A percentile compares a stretch with the other conserved stretches of the same genome.
These are phyloP conservation scores for Tolypocladium album DNA, from an alignment of 2,329 filamentous ascomycete genomes.

Conservation along the genomic window DNA sequence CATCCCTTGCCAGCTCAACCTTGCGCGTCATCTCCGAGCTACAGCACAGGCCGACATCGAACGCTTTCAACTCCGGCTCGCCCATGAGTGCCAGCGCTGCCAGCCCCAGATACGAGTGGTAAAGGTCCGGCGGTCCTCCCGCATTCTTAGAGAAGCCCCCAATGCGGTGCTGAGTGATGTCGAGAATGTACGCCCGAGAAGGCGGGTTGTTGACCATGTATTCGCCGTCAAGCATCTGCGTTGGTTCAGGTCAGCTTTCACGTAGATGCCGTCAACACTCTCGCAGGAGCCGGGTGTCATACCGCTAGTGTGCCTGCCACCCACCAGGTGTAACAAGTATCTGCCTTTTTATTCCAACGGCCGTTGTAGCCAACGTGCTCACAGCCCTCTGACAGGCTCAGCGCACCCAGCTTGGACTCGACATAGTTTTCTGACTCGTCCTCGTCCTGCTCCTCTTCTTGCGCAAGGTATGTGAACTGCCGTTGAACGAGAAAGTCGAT, in stretches of 20 bases:
- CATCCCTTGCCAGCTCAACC: conserved; percentile 35
- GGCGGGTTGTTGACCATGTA: conserved; percentile 47
- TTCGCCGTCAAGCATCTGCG: conserved; percentile 45
- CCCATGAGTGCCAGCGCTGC: conserved; percentile 66
- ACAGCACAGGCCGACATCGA: conserved; percentile 70
- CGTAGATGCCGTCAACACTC: background rate
- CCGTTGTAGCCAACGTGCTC: conserved; percentile 74
- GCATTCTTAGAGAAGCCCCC: conserved; percentile 71
- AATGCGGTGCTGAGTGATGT: conserved; percentile 77
- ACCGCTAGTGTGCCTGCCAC: conserved; percentile 53
- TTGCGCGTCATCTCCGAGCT: conserved; percentile 47
- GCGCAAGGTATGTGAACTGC: conserved; percentile 50
- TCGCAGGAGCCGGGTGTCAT: conserved; percentile 27
- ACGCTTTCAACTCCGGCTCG: conserved; percentile 54
- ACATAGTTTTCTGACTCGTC: conserved; percentile 29
- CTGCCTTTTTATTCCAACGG: conserved; percentile 78
- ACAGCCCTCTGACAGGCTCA: conserved; percentile 18
- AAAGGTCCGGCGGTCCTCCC: conserved; percentile 62
- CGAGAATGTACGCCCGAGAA: conserved; percentile 68
- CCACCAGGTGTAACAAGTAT: conserved; percentile 98
- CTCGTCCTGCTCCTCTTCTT: conserved; percentile 33
- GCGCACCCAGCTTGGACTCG: conserved; percentile 21
- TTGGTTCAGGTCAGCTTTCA: background rate
- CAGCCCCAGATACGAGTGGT: conserved; percentile 83
- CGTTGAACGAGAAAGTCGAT: conserved; percentile 51